These are phyloP conservation scores for Xenoacremonium recifei DNA, from an alignment of 2,329 filamentous ascomycete genomes.

Conservation along the genomic window DNA sequence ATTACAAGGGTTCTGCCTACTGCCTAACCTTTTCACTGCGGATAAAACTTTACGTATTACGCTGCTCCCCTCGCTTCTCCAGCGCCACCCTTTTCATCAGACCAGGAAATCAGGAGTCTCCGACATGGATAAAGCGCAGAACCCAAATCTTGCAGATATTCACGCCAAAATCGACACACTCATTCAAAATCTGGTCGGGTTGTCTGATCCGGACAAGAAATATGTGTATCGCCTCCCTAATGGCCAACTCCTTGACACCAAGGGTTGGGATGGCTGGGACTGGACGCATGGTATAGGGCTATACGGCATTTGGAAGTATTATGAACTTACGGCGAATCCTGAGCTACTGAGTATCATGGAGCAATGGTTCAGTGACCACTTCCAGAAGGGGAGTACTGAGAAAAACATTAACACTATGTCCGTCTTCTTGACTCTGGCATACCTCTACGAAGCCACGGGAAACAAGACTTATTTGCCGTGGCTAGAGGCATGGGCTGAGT, in stretches of 20 bases:
- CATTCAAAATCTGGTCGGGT: conserved; percentile 73
- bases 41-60: background rate
- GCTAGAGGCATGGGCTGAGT: conserved; percentile 80
- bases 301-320: conserved; percentile 81
- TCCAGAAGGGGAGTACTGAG: conserved; percentile 69
- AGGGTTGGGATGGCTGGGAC: conserved; percentile 82
- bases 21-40: no score
- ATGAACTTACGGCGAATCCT: conserved; percentile 65
- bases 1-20: no score
- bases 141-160: no score
- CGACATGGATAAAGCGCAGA: no score
- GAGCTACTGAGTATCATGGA: conserved; percentile 64
- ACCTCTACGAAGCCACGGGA: conserved; percentile 72
- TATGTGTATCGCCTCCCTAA: conserved; percentile 71
- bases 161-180: conserved; percentile 61
- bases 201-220: conserved; percentile 71
- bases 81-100: conserved; percentile 46
- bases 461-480: conserved; percentile 71
- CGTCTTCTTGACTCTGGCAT: conserved; percentile 71
- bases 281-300: conserved; percentile 80
- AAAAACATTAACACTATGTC: conserved; percentile 89
- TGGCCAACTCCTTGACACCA: conserved; percentile 77
- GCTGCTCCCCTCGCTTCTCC: conserved; percentile 32
- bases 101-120: no score
- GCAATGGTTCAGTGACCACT: conserved; percentile 69